Conservation (phyloP, 352 stramenopile genomes). For the Pythium folliculosum region DNA sequence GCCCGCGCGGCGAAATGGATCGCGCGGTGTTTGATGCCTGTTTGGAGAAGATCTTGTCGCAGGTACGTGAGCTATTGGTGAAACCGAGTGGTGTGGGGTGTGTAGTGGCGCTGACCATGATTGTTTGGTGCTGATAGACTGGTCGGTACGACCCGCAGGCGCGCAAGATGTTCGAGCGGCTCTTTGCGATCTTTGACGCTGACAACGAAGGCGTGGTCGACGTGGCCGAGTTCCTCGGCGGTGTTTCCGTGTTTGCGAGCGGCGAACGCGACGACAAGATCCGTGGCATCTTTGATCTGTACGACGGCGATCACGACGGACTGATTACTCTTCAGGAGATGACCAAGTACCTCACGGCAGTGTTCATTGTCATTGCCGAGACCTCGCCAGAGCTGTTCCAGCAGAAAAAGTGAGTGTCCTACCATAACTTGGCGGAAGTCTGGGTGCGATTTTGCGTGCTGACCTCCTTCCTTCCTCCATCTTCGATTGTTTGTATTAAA, state of each 20-base stretch:
- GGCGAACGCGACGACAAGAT: conserved; percentile 88
- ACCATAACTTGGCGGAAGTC: background rate
- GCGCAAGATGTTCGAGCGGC: conserved; percentile 67
- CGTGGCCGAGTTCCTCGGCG: conserved; percentile 78
- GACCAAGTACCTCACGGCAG: conserved; percentile 83
- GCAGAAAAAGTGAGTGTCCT: conserved; percentile 52
- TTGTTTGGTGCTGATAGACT: conserved; percentile 27
- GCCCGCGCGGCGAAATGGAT: conserved; percentile 71
- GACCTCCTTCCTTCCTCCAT: too few species aligned
- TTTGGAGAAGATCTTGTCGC: conserved; percentile 82
- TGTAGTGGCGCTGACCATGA: background rate
- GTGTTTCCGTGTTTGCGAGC: conserved; percentile 78
- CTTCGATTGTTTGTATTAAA: background rate
- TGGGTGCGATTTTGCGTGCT: background rate
- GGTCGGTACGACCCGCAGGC: conserved; percentile 74
- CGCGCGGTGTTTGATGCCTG: conserved; percentile 64
- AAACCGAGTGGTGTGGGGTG: background rate
- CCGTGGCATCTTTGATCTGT: conserved; percentile 82
- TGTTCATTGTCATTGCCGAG: conserved; percentile 81
- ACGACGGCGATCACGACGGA: conserved; percentile 81
- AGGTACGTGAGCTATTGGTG: conserved; percentile 24
- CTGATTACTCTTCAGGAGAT: conserved; percentile 86
- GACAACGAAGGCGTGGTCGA: conserved; percentile 68
- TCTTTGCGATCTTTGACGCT: conserved; percentile 83
- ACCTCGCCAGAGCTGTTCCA: conserved; percentile 71